Base-by-base conservation (phyloP, 306 rosid genomes). In the Nissolia schottii region DNA sequence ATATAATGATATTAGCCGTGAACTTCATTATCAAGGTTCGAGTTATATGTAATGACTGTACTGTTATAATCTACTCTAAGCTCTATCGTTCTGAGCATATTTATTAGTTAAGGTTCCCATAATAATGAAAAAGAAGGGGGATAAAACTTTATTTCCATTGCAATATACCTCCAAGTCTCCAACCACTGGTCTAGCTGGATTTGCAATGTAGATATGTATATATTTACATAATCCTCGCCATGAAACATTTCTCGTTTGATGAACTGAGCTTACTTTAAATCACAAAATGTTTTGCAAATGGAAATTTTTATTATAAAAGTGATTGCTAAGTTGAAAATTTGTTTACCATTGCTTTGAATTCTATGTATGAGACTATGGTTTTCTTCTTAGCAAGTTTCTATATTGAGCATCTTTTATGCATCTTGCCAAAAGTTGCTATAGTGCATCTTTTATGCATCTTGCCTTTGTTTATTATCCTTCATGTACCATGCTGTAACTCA, bases 241-340 rank as follows among this genome's bases (percentile, higher is more conserved):
- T 65, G 28, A 45, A 57, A 59, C 67, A n/a, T 25, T 63, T 45
- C n/a, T 14, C 50, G 29, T 70, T 68, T 53, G 66, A 43, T 61
- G 31, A 25, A 15, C 14, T 41, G 37, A 7, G 11, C 45, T n/a
- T 48, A 31, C 10, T 53, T 71, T 45, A 32, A 23, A 24, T 14
- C 23, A 24, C 16, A 55, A 49, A 40, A 13, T 48, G 10, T 81
- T 43, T 32, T 31, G 14, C 24, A 0, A 5, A 16, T 20, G 31
- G 12, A 58, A 51, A 1, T 3, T 28, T 41, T 31, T 24, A 29
- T 61, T 59, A 40, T 60, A 24, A 35, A 8, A 28, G 38, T 29
- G 16, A 5, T 6, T 71, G 55, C 19, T 60, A 19, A 4, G 22
- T 75, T 74, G 60, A 45, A 16, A 31, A 3, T 61, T 20, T 49